phyloP scores from a whole-genome alignment of 1,284 basidiomycete species.

The Rhodotorula sp. region DNA sequence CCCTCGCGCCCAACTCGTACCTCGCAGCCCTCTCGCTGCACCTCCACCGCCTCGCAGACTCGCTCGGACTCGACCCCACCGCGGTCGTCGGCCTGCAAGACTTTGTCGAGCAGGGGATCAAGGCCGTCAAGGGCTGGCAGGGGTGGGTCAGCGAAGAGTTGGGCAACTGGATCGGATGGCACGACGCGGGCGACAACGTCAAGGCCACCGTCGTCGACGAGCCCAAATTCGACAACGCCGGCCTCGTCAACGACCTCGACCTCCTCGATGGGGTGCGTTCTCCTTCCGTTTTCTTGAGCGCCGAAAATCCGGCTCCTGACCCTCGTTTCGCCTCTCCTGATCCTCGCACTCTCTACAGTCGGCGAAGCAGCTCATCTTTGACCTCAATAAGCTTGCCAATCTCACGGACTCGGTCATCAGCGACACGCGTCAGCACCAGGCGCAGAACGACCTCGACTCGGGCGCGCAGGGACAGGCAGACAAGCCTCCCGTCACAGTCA shows the following conservation, averaged over 20 bases:
- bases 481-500: conserved; percentile 12
- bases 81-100: conserved; percentile 13
- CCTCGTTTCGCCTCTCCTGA: background rate
- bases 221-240: background rate
- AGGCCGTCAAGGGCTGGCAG: conserved; percentile 35
- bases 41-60: conserved; percentile 35
- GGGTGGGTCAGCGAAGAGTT: conserved; percentile 38
- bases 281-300: background rate
- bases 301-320: too few species aligned
- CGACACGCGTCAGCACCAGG: background rate
- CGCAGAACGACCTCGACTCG: conserved; percentile 1
- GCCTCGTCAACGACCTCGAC: conserved; percentile 30
- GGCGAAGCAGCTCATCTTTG: conserved; percentile 12
- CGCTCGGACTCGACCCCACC: conserved; percentile 13
- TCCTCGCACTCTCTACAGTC: conserved; percentile 2
- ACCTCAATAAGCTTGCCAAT: conserved; percentile 18
- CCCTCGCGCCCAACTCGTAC: conserved; percentile 34
- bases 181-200: conserved; percentile 6
- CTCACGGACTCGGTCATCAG: conserved; percentile 20
- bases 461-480: background rate
- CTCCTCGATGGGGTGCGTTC: conserved; percentile 26
- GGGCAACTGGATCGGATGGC: conserved; percentile 34
- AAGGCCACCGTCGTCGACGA: conserved; percentile 16
- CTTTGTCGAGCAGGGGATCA: conserved; percentile 27
- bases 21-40: conserved; percentile 34